These are phyloP conservation scores for Omphalea diandra DNA, from an alignment of 441 rosid genomes.

Conservation along the genomic window DNA sequence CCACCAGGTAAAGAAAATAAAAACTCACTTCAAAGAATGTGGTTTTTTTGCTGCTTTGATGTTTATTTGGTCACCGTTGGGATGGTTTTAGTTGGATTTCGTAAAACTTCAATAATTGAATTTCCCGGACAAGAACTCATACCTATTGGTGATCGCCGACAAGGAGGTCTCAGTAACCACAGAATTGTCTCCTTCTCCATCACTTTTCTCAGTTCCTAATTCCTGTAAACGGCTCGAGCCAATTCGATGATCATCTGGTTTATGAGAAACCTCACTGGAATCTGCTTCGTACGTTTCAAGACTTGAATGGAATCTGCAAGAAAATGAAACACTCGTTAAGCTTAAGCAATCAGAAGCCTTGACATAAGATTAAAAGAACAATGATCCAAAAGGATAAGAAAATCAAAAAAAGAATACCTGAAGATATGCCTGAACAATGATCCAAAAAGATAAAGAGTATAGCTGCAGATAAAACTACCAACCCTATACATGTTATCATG, in stretches of 20 bases:
- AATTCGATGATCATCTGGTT: neutral
- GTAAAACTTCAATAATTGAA: no score
- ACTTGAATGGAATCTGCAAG: conserved; percentile 22
- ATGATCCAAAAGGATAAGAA: neutral
- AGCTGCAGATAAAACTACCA: conserved; percentile 38
- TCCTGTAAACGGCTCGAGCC: no score
- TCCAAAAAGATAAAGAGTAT: conserved; percentile 36
- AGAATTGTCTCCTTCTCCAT: conserved; percentile 24
- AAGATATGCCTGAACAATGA: conserved; percentile 28
- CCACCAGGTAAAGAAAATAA: conserved; percentile 36
- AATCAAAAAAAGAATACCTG: conserved; percentile 50
- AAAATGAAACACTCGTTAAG: neutral
- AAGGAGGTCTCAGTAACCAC: conserved; percentile 22
- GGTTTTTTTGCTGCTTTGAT: neutral
- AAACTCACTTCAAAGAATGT: neutral
- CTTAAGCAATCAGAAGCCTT: conserved; percentile 9
- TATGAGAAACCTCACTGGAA: conserved; percentile 16
- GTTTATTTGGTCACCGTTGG: neutral
- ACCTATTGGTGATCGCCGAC: conserved; percentile 37
- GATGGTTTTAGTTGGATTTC: neutral
- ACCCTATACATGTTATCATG: conserved; percentile 34
- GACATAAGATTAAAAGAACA: neutral
- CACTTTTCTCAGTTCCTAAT: no score
- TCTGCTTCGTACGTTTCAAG: conserved; percentile 26
- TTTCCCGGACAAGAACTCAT: conserved; percentile 36